Conservation (phyloP, 2,329 filamentous ascomycete species). For the Colletotrichum tamarilloi region DNA sequence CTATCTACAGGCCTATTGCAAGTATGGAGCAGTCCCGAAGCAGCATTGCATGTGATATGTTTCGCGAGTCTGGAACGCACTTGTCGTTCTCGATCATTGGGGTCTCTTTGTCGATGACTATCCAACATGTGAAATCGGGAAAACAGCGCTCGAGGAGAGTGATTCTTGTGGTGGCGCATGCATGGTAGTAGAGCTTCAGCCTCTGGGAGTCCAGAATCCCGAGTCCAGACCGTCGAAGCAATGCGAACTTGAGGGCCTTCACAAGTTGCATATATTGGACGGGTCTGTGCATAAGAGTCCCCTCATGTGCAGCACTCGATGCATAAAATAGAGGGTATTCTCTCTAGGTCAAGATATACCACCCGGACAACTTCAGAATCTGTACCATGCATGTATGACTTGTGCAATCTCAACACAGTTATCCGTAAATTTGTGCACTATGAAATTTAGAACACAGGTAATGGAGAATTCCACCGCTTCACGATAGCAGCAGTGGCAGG, state of each 20-base stretch:
- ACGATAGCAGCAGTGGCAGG: neutral
- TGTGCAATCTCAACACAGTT: neutral
- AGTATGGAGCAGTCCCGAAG: neutral
- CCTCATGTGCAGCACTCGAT: neutral
- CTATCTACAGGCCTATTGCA: no score
- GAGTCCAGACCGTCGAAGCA: neutral
- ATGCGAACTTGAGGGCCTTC: neutral
- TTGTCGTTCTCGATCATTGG: neutral
- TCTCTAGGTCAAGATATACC: neutral
- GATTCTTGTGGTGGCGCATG: neutral
- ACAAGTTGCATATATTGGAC: neutral
- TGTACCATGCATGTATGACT: neutral
- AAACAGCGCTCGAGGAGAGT: neutral
- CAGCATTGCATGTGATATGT: neutral
- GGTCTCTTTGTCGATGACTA: neutral
- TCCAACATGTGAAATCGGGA: constrained; percentile 5
- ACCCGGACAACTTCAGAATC: neutral
- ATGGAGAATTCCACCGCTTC: no score
- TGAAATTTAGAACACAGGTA: neutral
- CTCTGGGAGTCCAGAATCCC: neutral
- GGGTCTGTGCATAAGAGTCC: neutral
- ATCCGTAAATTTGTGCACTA: neutral
- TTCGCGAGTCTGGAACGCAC: neutral
- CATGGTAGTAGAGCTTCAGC: neutral
- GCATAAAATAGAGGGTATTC: neutral